Evolutionary conservation across 1,284 basidiomycete genomes (phyloP).

Genomic region (Xerocomus amazonicus): DNA sequence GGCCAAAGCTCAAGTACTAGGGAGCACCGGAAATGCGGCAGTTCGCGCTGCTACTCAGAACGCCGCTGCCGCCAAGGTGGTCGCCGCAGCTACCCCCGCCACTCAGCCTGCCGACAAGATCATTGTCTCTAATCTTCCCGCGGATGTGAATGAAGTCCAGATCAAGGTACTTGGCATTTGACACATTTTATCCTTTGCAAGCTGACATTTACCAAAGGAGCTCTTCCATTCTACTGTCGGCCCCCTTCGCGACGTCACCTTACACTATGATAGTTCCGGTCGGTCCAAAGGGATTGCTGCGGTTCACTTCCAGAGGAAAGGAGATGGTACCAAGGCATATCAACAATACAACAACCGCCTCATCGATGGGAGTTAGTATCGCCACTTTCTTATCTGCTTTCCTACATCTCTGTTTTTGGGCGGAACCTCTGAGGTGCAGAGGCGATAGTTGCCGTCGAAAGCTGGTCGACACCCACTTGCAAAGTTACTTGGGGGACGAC

Average conservation of each 20-base stretch:
- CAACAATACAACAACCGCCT: slow-evolving; percentile 96
- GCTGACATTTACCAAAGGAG: slow-evolving; percentile 55
- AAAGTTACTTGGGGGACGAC: slow-evolving; percentile 24
- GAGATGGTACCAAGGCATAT: slow-evolving; percentile 91
- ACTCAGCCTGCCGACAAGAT: slow-evolving; percentile 77
- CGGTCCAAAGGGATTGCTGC: slow-evolving; percentile 89
- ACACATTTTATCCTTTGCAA: background rate
- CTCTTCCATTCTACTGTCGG: slow-evolving; percentile 92
- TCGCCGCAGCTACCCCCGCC: slow-evolving; percentile 34
- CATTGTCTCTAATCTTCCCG: slow-evolving; percentile 92
- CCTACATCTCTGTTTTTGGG: slow-evolving; percentile 28
- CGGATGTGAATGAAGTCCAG: slow-evolving; percentile 92
- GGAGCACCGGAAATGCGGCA: slow-evolving; percentile 45
- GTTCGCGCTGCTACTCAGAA: slow-evolving; percentile 48
- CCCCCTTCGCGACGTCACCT: slow-evolving; percentile 76
- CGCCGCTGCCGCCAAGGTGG: slow-evolving; percentile 40
- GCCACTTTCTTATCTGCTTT: slow-evolving; percentile 43
- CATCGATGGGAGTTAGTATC: slow-evolving; percentile 99
- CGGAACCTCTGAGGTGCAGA: slow-evolving; percentile 16
- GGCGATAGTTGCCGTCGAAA: slow-evolving; percentile 22
- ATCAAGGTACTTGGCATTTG: slow-evolving; percentile 66
- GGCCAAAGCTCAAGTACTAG: slow-evolving; percentile 54
- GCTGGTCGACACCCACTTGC: slow-evolving; percentile 23
- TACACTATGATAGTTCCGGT: slow-evolving; percentile 84
- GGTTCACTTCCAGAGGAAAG: slow-evolving; percentile 82